Base-by-base conservation (phyloP, 1,284 basidiomycete species). In the Baeospora myosura region DNA sequence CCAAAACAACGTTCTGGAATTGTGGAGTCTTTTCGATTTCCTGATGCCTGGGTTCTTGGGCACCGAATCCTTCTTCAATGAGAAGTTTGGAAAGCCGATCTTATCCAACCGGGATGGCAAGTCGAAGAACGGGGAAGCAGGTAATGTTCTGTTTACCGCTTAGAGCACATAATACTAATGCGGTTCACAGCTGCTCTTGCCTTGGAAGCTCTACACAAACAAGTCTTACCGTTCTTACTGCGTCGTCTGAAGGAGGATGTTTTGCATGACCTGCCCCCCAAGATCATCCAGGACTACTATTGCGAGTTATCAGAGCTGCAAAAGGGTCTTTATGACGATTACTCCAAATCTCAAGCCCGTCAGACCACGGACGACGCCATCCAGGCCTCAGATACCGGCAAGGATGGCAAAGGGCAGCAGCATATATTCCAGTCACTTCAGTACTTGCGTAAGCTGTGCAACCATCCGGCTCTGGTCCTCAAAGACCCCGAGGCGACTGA, bases 231-330 rank as follows among this genome's bases (percentile, higher is more conserved):
- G 0, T 99, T 99, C 79, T 68, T 99, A 22, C 74, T 99, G 21
- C 88, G 96, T 39, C 83, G 96, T 16, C 68, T 99, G 55, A 99
- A 99, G 61, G 96, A 99, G 63, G 94, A 99, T 57, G 96, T 98
- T 17, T 71, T 99, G 46, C 70, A 92, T 53, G 96, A 99, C 59
- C 72, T 99, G 2, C 96, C 96, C 0, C 96, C 96, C 2, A 98
- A 99, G 69, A 99, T 99, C 61, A 98, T 99, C 49, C 96, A 99
- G 64, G 96, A 99, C 60, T 98, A 98, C 62, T 96, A 98, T 58
- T 98, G 95, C 71, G 95, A 98, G 57, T 74, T 99, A 2, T 97
- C 94, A 0, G 86, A 92, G 11, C 63, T 98, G 40, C 94, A 98
- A 68, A 91, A 92, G 64, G 72, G 82, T 53, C 74, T 98, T 12